Conservation (phyloP, 1,284 basidiomycete genomes). For the Ceratobasidium theobromae region DNA sequence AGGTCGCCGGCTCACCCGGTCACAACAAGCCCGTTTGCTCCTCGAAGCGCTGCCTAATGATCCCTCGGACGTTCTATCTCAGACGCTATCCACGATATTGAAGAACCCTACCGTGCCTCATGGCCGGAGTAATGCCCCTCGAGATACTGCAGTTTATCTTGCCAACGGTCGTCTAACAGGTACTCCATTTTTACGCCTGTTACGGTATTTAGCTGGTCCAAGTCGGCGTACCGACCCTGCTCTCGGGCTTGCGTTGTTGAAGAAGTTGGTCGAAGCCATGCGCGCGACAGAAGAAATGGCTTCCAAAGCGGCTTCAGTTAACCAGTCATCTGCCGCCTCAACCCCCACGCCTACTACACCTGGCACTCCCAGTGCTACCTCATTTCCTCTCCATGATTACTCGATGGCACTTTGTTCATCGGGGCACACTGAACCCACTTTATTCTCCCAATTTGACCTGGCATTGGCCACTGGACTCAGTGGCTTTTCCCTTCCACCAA, state of each 20-base stretch:
- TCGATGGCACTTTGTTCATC: neutral
- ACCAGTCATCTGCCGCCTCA: slow-evolving; percentile 12
- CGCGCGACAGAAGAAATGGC: slow-evolving; percentile 6
- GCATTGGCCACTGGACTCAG: neutral
- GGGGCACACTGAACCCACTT: neutral
- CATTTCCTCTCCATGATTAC: neutral
- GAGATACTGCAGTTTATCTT: slow-evolving; percentile 16
- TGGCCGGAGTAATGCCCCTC: neutral
- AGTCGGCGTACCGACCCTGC: neutral
- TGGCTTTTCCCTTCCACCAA: neutral
- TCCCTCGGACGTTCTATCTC: slow-evolving; percentile 15
- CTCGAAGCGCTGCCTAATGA: slow-evolving; percentile 15
- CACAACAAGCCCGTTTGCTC: slow-evolving; percentile 4
- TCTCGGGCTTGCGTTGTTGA: neutral
- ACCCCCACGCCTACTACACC: slow-evolving; percentile 19
- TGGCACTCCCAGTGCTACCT: neutral
- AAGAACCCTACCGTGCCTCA: slow-evolving; percentile 11
- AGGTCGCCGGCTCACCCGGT: slow-evolving; percentile 6
- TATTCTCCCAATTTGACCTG: neutral
- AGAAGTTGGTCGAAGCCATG: slow-evolving; percentile 25
- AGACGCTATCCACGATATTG: slow-evolving; percentile 16
- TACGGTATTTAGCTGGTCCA: slow-evolving; percentile 14
- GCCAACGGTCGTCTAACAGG: slow-evolving; percentile 26
- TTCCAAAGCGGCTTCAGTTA: neutral
- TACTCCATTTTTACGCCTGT: slow-evolving; percentile 20